Evolutionary conservation across 164 flowering plant species (phyloP).

Genomic region (Vitis rupestris): DNA sequence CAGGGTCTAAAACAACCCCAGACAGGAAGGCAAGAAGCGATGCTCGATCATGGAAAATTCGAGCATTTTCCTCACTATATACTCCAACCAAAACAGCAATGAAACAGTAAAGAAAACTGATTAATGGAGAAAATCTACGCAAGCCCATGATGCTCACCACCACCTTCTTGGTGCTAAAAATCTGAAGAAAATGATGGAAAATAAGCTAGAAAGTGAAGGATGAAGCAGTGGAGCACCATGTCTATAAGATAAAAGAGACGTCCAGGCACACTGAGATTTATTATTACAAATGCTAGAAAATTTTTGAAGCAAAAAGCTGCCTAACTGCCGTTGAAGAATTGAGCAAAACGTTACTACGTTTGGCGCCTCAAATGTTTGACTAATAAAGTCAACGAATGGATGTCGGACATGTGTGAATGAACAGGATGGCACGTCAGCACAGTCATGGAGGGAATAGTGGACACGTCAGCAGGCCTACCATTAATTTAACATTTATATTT

Average conservation of each 20-base stretch:
- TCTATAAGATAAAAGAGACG: neutral
- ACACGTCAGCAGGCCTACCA: constrained; percentile 51
- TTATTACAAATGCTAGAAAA: neutral
- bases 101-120: constrained; percentile 19
- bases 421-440: constrained; percentile 13
- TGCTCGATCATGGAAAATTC: constrained; percentile 33
- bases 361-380: constrained; percentile 58
- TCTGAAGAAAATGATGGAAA: neutral
- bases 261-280: neutral
- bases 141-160: constrained; percentile 22
- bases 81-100: constrained; percentile 17
- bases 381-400: constrained; percentile 20
- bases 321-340: constrained; percentile 60
- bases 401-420: constrained; percentile 22
- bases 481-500: neutral
- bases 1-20: constrained; percentile 50
- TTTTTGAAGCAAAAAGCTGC: constrained; percentile 16
- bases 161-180: neutral
- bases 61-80: constrained; percentile 10
- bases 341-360: constrained; percentile 18
- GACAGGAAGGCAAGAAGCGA: constrained; percentile 60
- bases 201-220: neutral
- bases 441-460: constrained; percentile 16
- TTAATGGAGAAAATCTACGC: constrained; percentile 19
- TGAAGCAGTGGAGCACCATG: neutral